Conservation (phyloP, 129 eudicot species). For the Erigeron canadensis region DNA sequence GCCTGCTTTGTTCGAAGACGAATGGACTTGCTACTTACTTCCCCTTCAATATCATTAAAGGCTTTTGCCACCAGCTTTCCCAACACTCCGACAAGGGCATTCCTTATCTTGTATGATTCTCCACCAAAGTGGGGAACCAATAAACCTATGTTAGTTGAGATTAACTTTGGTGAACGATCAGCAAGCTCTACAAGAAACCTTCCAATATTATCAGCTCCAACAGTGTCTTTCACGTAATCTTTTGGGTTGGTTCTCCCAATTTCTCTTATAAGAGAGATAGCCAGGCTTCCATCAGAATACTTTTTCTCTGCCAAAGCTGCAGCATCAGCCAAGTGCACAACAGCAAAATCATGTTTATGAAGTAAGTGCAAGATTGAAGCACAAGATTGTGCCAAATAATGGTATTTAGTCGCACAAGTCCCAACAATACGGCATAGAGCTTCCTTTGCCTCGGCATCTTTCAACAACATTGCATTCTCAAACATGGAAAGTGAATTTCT, state of each 20-base stretch:
- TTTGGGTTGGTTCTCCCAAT: constrained; percentile 89
- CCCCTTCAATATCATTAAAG: constrained; percentile 82
- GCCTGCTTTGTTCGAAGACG: constrained; percentile 96
- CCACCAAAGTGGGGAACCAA: constrained; percentile 97
- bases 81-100: constrained; percentile 88
- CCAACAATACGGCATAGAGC: constrained; percentile 91
- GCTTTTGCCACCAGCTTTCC: constrained; percentile 88
- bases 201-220: constrained; percentile 94
- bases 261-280: constrained; percentile 76
- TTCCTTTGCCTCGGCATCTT: constrained; percentile 80
- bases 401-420: constrained; percentile 85
- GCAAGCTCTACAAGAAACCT: constrained; percentile 92
- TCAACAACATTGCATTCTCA: constrained; percentile 69
- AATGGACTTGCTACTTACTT: constrained; percentile 79
- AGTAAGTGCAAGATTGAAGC: constrained; percentile 85
- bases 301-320: constrained; percentile 85
- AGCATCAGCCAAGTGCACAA: constrained; percentile 77
- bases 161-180: constrained; percentile 81
- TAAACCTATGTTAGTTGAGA: constrained; percentile 87
- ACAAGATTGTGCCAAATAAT: constrained; percentile 73
- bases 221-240: constrained; percentile 79
- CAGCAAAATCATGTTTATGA: constrained; percentile 85
- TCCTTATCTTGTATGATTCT: constrained; percentile 92
- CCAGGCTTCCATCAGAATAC: constrained; percentile 85
- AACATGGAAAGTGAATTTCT: constrained; percentile 79